Evolutionary conservation across 306 rosid genomes (phyloP), one percentile per base, ranked within the genome.

Genomic region (Quercus berberidifolia): DNA sequence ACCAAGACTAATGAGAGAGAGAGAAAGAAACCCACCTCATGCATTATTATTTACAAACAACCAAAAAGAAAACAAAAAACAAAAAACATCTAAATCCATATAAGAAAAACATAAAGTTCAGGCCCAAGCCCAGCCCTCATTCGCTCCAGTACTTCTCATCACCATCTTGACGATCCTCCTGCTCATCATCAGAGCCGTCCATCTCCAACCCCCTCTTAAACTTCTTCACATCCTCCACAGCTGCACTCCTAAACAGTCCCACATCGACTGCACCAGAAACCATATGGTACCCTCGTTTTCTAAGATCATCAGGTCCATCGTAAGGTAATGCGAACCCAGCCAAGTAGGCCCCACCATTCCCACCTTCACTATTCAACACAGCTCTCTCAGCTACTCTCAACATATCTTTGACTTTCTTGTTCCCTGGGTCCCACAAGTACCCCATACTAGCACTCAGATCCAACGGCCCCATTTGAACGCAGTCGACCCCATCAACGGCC

Each of bases 371-470:
- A 52, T 81, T 86, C 83, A 93, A 35, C 31, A 91, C 92, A 30
- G 82, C 88, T 43, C 70, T 83, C 91, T 90, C 99, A 3, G 92
- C 91, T 5, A 18, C 78, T 78, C 89, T 87, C 83, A 91, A n/a
- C 52, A 71, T 67, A 6, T 87, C 94, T 80, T 55, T 89, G 30
- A 91, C 93, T 4, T 90, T 91, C 87, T 82, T 92, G 81, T 84
- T 88, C 72, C 92, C 94, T 0, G 92, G 94, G 76, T 90, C 98
- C 94, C 97, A 88, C 89, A 90, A 23, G 69, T 77, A 89, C 21
- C 90, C 99, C 90, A 89, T 13, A 62, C 97, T 92, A 1, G 91
- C 97, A 69, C 99, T 94, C 33, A 94, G 85, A 86, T 95, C 97
- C 85, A 89, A 74, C 79, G 99, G 92, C 1, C 97, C 91, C 96